These are phyloP conservation scores for Metarhizium anisopliae DNA, from an alignment of 2,329 filamentous ascomycete genomes.

Conservation along the genomic window DNA sequence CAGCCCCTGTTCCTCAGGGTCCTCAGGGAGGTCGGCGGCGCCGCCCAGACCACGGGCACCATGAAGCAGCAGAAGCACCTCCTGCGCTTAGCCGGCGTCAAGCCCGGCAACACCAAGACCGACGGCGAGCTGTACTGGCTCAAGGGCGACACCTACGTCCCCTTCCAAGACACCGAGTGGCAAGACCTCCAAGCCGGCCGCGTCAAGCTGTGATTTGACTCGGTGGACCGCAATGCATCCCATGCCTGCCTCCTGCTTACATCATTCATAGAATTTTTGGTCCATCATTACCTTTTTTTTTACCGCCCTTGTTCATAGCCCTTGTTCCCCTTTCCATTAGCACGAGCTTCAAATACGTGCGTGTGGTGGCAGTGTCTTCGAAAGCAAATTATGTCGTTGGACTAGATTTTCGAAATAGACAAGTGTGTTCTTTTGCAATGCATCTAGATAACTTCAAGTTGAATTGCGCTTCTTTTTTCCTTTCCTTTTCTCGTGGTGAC, in stretches of 20 bases:
- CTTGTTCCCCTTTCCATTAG: background rate
- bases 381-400: too few relatives aligned
- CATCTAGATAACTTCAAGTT: too few relatives aligned
- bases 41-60: constrained; percentile 65
- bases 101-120: constrained; percentile 34
- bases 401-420: too few relatives aligned
- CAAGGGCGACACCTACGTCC: constrained; percentile 54
- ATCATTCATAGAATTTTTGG: background rate
- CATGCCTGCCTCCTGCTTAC: too few relatives aligned
- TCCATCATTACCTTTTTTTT: background rate
- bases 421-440: too few relatives aligned
- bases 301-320: background rate
- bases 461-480: too few relatives aligned
- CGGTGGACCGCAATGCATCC: background rate
- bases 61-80: constrained; percentile 81
- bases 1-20: constrained; percentile 70
- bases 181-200: constrained; percentile 53
- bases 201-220: constrained; percentile 52
- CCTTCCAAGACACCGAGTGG: constrained; percentile 63
- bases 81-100: constrained; percentile 64
- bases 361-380: too few relatives aligned
- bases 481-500: too few relatives aligned
- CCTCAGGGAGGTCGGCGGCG: constrained; percentile 42
- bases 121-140: constrained; percentile 56
- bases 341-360: background rate